Evolutionary conservation across 768 basidiomycete species (phyloP), one percentile per base, ranked within the genome.

Genomic region (Pleurotus eryngii): DNA sequence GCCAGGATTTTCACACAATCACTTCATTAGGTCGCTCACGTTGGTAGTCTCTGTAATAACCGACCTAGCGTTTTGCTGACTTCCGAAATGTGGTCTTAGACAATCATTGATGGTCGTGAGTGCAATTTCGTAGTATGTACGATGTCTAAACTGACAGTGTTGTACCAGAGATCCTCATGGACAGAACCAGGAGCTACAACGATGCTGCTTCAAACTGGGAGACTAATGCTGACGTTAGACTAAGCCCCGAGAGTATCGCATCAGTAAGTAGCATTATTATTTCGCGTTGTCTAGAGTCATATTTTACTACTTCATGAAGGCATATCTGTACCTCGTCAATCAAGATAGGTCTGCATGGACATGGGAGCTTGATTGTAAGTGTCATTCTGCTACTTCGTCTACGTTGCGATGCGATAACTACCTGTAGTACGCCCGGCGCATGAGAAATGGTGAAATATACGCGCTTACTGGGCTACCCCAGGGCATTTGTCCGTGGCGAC

Each of bases 361-460:
- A 7, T 92, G 88, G 87, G 89, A 91, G 65, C 75, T 92, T 26
- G 89, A 91, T 60, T 73, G 89, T 90, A 64, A 74, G 87, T 72
- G n/a, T 15, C 42, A 2, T 8, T 18, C 22, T 49, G 17, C 20
- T 45, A 45, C 11, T 22, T 43, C 27, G 6, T 35, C 3, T 14
- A 20, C 22, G 55, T 18, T 15, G 17, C 1, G 17, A 35, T 38
- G 14, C 38, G 60, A 7, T 42, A 9, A 12, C 37, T n/a, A 18
- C 39, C 20, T 50, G 4, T 55, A 76, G 77, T 80, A 12, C 76
- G 77, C 15, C 78, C 78, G 22, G 75, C 77, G 12, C 75, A 75
- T 42, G 76, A 79, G 67, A 76, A 76, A 57, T 79, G 77, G 77
- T 78, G 63, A 64, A 54, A 59, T 17, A n/a, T 15, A 15, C 11